A percentile compares a stretch with the other conserved stretches of the same genome.
Evolutionary conservation across 176 grass and related monocot genomes (phyloP).

Genomic region (Saccharum spontaneum): DNA sequence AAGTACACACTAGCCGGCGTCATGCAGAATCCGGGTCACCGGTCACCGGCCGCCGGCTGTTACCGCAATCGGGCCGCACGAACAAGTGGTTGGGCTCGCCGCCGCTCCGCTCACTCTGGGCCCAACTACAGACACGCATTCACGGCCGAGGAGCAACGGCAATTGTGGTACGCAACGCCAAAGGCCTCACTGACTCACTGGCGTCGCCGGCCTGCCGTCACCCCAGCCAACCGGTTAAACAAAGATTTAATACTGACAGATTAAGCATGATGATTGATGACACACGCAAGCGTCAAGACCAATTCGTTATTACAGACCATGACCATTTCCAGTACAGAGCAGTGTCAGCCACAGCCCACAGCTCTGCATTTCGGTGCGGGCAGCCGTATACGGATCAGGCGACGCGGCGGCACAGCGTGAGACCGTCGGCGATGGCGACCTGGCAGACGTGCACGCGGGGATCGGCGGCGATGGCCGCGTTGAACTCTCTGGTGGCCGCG

Average conservation of each 20-base stretch:
- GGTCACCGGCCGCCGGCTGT: background rate
- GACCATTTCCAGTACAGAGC: background rate
- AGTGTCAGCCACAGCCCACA: background rate
- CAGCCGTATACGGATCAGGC: background rate
- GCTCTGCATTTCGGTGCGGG: background rate
- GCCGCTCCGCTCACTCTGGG: background rate
- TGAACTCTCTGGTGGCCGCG: conserved; percentile 25
- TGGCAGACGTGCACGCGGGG: conserved; percentile 57
- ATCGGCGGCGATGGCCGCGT: conserved; percentile 47
- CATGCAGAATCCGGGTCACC: background rate
- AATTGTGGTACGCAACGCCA: background rate
- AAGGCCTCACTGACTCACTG: too few species aligned
- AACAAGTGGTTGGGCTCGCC: background rate
- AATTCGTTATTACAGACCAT: background rate
- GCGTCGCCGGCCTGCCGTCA: background rate
- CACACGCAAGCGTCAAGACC: background rate
- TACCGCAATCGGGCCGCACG: background rate
- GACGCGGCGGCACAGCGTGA: conserved; percentile 63
- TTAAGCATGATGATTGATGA: background rate
- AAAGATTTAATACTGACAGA: background rate
- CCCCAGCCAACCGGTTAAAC: too few species aligned
- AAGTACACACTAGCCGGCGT: background rate
- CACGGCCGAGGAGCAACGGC: background rate
- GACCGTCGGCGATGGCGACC: conserved; percentile 62
- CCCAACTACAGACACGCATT: background rate